phyloP scores from a whole-genome alignment of 2,329 filamentous ascomycete genomes.

The Dothideomycetes sp. region DNA sequence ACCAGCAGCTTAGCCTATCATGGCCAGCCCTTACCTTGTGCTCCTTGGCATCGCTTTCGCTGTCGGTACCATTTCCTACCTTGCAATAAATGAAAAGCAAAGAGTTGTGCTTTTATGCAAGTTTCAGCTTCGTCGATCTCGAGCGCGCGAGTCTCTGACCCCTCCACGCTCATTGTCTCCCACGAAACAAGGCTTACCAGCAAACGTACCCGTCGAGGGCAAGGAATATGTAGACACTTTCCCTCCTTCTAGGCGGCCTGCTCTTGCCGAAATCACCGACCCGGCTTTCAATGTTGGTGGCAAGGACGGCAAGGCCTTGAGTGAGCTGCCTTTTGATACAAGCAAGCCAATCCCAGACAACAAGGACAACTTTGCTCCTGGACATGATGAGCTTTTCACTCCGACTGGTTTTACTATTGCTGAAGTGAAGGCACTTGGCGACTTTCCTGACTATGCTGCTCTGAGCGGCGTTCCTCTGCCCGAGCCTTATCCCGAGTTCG shows the following conservation, averaged over 20 bases:
- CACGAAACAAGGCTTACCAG: slow-evolving; percentile 27
- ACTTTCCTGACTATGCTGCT: slow-evolving; percentile 68
- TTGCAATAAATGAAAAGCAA: slow-evolving; percentile 23
- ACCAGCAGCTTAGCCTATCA: no score
- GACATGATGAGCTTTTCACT: slow-evolving; percentile 25
- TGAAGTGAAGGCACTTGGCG: slow-evolving; percentile 59
- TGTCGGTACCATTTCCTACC: slow-evolving; percentile 15
- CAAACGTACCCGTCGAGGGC: slow-evolving; percentile 12
- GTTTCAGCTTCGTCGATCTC: slow-evolving; percentile 28
- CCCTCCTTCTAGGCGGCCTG: slow-evolving; percentile 41
- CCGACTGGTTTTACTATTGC: slow-evolving; percentile 59
- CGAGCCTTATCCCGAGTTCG: slow-evolving; percentile 50
- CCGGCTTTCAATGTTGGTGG: slow-evolving; percentile 17
- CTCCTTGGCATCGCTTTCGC: slow-evolving; percentile 23
- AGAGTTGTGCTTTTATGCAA: slow-evolving; percentile 28
- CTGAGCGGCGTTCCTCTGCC: slow-evolving; percentile 68
- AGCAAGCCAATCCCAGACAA: slow-evolving; percentile 14
- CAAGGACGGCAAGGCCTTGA: slow-evolving; percentile 16
- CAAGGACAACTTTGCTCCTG: slow-evolving; percentile 12
- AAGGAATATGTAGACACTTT: slow-evolving; percentile 35
- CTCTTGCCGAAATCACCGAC: slow-evolving; percentile 26
- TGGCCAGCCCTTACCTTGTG: slow-evolving; percentile 15
- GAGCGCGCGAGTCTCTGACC: slow-evolving; percentile 38
- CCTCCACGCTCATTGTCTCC: slow-evolving; percentile 43
- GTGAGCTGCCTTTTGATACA: slow-evolving; percentile 13